Base-by-base conservation (phyloP, 768 basidiomycete species). In the Mycena olivaceomarginata region DNA sequence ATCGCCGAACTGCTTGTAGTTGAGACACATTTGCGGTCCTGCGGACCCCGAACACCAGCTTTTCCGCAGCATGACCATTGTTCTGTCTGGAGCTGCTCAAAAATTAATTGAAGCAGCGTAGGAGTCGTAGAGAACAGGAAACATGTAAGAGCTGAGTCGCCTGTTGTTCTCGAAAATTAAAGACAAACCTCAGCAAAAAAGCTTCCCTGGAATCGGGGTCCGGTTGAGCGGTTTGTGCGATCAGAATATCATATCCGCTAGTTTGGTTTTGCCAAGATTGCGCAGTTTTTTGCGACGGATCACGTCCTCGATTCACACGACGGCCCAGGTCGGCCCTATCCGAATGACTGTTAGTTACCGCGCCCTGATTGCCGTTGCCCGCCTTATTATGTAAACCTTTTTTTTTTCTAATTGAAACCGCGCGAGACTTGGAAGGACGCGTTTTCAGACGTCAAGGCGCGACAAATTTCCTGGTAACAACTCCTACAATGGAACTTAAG, bases 201-300 rank as follows among this genome's bases (percentile, higher is more conserved):
- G 56, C 56, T 11, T 57, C 25, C 56, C 13, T 57, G 56, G 56
- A 57, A 57, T 57, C 56, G 56, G 56, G 56, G 56, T 57, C 56
- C 56, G 3, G 56, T 12, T 57, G 56, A 57, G 56, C 56, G 22
- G 56, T 57, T 57, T 57, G 56, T 57, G 56, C 56, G 56, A 57
- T 57, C 56, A 57, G 25, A 53, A n/a, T 53, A 18, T 53, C 51
- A 53, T 31, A 45, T 57, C 56, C 56, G 22, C 25, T 31, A 3
- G 22, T 31, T 25, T 13, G 56, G 56, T 57, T 57, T 31, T 31
- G 31, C 31, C 43, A 45, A 53, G 53, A 11, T 53, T 53, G 56
- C 56, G 56, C 25, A 8, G 25, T 57, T 57, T 57, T 57, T 25
- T 57, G 56, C 56, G 56, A 31, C 25, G 56, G 56, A 57, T 57